These are phyloP conservation scores for Datura wrightii DNA, from an alignment of 257 asterid species.

Conservation along the genomic window DNA sequence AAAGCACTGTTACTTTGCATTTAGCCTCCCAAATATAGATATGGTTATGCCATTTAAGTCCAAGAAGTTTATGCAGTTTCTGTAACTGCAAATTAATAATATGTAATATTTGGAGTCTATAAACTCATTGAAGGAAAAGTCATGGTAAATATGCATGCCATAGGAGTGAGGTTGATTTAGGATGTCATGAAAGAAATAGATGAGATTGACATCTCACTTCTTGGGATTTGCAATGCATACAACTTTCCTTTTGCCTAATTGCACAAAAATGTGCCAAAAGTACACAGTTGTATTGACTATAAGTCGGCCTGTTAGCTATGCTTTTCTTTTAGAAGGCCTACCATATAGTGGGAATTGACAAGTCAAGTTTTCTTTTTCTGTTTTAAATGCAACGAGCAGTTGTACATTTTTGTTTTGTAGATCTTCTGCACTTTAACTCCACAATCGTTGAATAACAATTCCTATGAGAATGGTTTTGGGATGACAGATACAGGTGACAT, in stretches of 20 bases:
- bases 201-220: neutral
- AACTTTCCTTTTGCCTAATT: neutral
- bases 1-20: neutral
- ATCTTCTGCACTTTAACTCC: neutral
- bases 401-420: slow-evolving; percentile 13
- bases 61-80: neutral
- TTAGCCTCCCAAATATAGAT: neutral
- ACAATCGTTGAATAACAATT: neutral
- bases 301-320: neutral
- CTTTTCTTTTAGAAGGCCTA: neutral
- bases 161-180: neutral
- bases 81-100: neutral
- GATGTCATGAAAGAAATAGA: neutral
- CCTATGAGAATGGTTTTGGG: neutral
- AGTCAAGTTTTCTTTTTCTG: neutral
- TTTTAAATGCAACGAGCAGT: neutral
- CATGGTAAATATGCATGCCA: neutral
- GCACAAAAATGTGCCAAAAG: slow-evolving; percentile 6
- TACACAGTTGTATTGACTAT: neutral
- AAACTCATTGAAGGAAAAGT: neutral
- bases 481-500: neutral
- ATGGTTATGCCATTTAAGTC: neutral
- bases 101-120: slow-evolving; percentile 4
- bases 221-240: neutral
- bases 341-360: neutral